These are phyloP conservation scores for Cadophora malorum DNA, from an alignment of 2,329 filamentous ascomycete species.

Conservation along the genomic window DNA sequence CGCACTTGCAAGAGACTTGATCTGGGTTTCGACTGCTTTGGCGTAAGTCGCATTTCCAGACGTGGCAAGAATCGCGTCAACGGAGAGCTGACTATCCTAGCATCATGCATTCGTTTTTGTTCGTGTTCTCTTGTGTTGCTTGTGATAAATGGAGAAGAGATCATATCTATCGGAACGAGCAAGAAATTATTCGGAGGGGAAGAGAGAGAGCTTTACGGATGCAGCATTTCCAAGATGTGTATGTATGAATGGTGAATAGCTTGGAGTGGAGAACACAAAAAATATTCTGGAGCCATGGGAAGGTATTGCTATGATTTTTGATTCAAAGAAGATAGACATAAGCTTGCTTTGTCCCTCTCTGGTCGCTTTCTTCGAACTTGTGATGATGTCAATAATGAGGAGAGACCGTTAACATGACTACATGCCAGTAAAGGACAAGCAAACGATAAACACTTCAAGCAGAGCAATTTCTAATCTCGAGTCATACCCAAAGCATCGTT, in stretches of 20 bases:
- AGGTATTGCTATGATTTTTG: not conserved
- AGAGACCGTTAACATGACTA: too few species aligned
- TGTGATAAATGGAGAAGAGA: constrained; percentile 18
- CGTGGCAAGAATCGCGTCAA: not conserved
- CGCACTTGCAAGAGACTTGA: constrained; percentile 11
- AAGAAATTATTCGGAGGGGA: constrained; percentile 15
- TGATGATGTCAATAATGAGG: too few species aligned
- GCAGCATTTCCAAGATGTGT: constrained; percentile 14
- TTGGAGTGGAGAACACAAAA: not conserved
- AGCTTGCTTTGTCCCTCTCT: not conserved
- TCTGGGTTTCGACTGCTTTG: constrained; percentile 18
- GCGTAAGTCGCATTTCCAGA: constrained; percentile 2
- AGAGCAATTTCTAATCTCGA: not conserved
- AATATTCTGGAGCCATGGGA: not conserved
- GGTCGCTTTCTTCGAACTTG: too few species aligned
- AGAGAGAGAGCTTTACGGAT: constrained; percentile 17
- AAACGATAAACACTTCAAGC: not conserved
- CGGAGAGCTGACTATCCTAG: not conserved
- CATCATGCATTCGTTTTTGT: constrained; percentile 15
- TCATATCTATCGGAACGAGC: constrained; percentile 12
- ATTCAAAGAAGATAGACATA: not conserved
- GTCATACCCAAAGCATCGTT: not conserved
- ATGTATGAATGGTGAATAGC: constrained; percentile 2
- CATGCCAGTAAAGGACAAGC: too few species aligned
- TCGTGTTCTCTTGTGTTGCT: constrained; percentile 16